These are phyloP conservation scores for Diutina pseudorugosa DNA, from an alignment of 1,139 yeast genomes.

Conservation along the genomic window DNA sequence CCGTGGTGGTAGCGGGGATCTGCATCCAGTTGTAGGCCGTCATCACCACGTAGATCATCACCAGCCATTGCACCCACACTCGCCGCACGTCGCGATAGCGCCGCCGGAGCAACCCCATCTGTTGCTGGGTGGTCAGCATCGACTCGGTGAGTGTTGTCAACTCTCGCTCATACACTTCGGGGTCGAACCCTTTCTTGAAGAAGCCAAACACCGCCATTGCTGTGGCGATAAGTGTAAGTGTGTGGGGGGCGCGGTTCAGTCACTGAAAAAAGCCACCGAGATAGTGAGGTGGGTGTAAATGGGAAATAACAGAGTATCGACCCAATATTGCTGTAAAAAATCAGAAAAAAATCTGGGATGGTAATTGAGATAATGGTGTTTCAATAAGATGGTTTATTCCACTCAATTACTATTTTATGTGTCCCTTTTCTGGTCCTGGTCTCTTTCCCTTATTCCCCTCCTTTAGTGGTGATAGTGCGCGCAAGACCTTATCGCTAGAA, in stretches of 20 bases:
- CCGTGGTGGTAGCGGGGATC: neutral
- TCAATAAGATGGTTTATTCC: too few species aligned
- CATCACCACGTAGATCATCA: conserved; percentile 20
- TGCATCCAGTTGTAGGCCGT: conserved; percentile 12
- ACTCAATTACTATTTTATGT: too few species aligned
- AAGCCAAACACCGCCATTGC: conserved; percentile 2
- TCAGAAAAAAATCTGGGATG: too few species aligned
- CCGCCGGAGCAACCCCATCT: conserved; percentile 8
- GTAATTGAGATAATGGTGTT: too few species aligned
- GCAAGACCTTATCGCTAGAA: too few species aligned
- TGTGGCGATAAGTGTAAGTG: neutral
- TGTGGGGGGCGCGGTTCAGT: neutral
- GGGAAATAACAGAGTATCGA: too few species aligned
- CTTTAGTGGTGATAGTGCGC: too few species aligned
- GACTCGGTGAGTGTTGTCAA: conserved; percentile 29
- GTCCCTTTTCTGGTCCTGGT: too few species aligned
- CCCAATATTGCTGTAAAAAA: too few species aligned
- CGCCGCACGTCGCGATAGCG: conserved; percentile 10
- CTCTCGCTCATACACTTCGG: conserved; percentile 39
- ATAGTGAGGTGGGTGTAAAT: too few species aligned
- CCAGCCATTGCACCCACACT: conserved; percentile 16
- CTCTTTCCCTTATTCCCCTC: too few species aligned
- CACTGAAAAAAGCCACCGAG: too few species aligned
- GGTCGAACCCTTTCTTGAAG: conserved; percentile 26
- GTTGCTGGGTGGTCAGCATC: conserved; percentile 24